Evolutionary conservation across 2,329 filamentous ascomycete species (phyloP).

Genomic region (Graphilbum fragrans): DNA sequence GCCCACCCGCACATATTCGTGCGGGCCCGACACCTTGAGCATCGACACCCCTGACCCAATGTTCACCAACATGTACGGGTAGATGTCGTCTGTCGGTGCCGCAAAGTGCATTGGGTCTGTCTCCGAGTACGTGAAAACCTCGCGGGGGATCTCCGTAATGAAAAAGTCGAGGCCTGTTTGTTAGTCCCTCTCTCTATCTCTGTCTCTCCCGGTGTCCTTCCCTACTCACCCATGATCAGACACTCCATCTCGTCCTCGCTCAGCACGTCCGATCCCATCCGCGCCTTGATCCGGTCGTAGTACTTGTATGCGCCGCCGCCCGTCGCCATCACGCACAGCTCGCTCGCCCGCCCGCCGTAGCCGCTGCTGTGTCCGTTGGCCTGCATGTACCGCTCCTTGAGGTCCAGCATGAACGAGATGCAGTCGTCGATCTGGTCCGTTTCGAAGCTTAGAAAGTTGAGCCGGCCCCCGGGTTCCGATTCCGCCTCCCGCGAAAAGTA

Average conservation of each 20-base stretch:
- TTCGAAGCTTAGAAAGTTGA: conserved; percentile 95
- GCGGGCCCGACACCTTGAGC: conserved; percentile 88
- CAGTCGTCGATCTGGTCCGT: conserved; percentile 90
- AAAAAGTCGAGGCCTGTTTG: conserved; percentile 86
- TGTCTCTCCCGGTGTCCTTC: background rate
- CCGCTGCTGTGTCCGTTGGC: conserved; percentile 24
- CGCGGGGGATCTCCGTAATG: conserved; percentile 91
- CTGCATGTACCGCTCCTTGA: conserved; percentile 70
- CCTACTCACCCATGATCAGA: conserved; percentile 67
- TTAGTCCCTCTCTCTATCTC: background rate
- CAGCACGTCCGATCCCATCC: conserved; percentile 75
- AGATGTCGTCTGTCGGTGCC: conserved; percentile 53
- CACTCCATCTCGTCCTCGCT: conserved; percentile 99
- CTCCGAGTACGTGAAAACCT: conserved; percentile 95
- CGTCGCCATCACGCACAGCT: conserved; percentile 87
- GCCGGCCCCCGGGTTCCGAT: conserved; percentile 71
- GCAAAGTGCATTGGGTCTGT: conserved; percentile 83
- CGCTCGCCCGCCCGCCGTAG: background rate
- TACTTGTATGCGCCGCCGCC: conserved; percentile 95
- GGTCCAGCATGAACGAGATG: conserved; percentile 77
- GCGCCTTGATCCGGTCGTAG: conserved; percentile 79
- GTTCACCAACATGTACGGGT: conserved; percentile 95
- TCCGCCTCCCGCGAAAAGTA: conserved; percentile 88
- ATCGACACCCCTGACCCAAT: conserved; percentile 96
- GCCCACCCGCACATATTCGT: conserved; percentile 79